Conservation (phyloP, 306 rosid genomes). For the Spatholobus suberectus region DNA sequence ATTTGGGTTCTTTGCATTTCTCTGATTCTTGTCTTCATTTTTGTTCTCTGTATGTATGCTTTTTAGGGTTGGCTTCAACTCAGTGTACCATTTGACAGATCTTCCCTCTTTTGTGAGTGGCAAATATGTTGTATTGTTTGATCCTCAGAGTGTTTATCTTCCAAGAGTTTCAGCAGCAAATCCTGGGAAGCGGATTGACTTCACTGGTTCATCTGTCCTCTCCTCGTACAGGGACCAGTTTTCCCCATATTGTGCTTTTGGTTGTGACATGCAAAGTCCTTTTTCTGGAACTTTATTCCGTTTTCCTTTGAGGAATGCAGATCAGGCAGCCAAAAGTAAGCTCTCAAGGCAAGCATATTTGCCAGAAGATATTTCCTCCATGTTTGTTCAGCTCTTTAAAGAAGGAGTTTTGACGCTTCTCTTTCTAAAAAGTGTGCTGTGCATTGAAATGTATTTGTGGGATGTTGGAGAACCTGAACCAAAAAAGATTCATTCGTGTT, state of each 20-base stretch:
- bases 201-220: slow-evolving; percentile 74
- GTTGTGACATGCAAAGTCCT: slow-evolving; percentile 85
- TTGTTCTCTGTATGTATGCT: slow-evolving; percentile 15
- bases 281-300: slow-evolving; percentile 91
- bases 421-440: slow-evolving; percentile 79
- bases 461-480: slow-evolving; percentile 68
- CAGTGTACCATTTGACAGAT: slow-evolving; percentile 97
- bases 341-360: slow-evolving; percentile 89
- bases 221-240: slow-evolving; percentile 82
- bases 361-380: slow-evolving; percentile 82
- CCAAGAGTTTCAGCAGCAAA: slow-evolving; percentile 88
- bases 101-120: slow-evolving; percentile 99
- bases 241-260: slow-evolving; percentile 88
- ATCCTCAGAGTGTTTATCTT: slow-evolving; percentile 94
- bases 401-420: slow-evolving; percentile 90
- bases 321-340: slow-evolving; percentile 80
- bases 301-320: slow-evolving; percentile 85
- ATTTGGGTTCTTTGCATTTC: slow-evolving; percentile 30
- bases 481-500: slow-evolving; percentile 77
- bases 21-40: slow-evolving; percentile 36
- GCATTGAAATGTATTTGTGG: slow-evolving; percentile 88
- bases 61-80: slow-evolving; percentile 95
- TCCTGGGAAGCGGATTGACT: slow-evolving; percentile 97
- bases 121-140: slow-evolving; percentile 85
- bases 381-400: slow-evolving; percentile 85